Base-by-base conservation (phyloP, 139 green algal genomes). In the Coelastrella sp. region DNA sequence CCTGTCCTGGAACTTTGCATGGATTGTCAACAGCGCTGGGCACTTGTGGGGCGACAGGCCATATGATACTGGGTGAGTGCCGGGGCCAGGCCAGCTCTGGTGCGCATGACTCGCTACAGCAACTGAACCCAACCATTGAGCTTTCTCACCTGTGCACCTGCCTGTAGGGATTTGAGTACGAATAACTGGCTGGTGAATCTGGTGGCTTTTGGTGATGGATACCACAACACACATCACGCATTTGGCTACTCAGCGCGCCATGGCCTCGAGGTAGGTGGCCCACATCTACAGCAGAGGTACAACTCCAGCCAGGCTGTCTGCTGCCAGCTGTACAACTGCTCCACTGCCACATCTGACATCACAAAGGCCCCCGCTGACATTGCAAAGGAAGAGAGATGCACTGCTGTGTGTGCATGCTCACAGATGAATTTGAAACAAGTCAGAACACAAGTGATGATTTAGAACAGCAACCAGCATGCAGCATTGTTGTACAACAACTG, bases 41-140 rank as follows among this genome's bases (percentile, higher is more conserved):
- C 74, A 81, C 25, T 20, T 81, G 15, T 81, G 74, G 74, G 74
- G 74, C 25, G 24, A 57, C 74, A 81, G 74, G 74, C 74, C 74
- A 59, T 81, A 81, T 81, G 74, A 81, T 8, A 59, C 72, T 35
- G 72, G 72, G 20, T 78, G 20, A 25, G 72, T 15, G 15, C 15
- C 14, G 14, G 65, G 65, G 65, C 65, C 35, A 49, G 35, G 35
- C 35, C 70, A 35, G 70, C 14, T 78, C 10, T 8, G 10, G 70
- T 20, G n/a, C 25, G 70, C 17, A 25, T 78, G 70, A 25, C 12
- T 22, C 25, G 70, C 15, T 35, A 20, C 63, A 72, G 63, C 63
- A 72, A 17, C 63, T 72, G 63, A 72, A 14, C 63, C 70, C 70
- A 78, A 8, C 15, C 74, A 57, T 24, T 81, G n/a, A 81, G 24